Evolutionary conservation across 2,329 filamentous ascomycete genomes (phyloP), one percentile per base, ranked within the genome.

Genomic region (Dryadomyces sulphureus): DNA sequence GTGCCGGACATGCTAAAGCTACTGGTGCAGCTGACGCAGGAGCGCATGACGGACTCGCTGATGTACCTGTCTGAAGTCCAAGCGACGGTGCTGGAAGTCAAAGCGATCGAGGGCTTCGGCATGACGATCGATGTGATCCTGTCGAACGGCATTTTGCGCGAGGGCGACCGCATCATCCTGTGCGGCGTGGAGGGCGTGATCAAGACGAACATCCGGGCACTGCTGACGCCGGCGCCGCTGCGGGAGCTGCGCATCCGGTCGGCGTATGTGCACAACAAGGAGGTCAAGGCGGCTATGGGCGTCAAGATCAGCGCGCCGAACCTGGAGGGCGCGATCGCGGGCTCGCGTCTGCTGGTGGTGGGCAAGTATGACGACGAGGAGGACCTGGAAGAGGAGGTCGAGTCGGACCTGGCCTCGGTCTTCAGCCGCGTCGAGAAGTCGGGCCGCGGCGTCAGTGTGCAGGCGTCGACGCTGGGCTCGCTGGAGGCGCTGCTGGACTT

Each of bases 41-140:
- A 96, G 68, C 84, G 92, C 57, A 96, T 98, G 87, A 90, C 92
- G 40, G 86, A 83, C 56, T 86, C 88, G 53, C 78, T 98, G 56
- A 98, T 98, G 92, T 98, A 98, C 63, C 77, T 98, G 48, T 92
- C 89, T 27, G 92, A 98, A 66, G 87, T 96, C 22, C 89, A 98
- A 66, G 92, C 88, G 62, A 98, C 92, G 7, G 90, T 98, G 43
- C 80, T 98, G 38, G 92, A 98, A 69, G 92, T 98, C 64, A 98
- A 98, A 77, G 86, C 94, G 42, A 95, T 98, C 52, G 92, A 98
- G 64, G 93, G 92, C 66, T 88, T 98, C 53, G 92, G 92, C 61
- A 98, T 94, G 64, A 98, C 92, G 40, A 96, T 98, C 56, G 92
- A 98, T 61, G 90, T 98, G 52, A 83, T 98, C 55, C 68, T 98